Base-by-base conservation (phyloP, 2,329 filamentous ascomycete species). In the Orbilia oligospora region DNA sequence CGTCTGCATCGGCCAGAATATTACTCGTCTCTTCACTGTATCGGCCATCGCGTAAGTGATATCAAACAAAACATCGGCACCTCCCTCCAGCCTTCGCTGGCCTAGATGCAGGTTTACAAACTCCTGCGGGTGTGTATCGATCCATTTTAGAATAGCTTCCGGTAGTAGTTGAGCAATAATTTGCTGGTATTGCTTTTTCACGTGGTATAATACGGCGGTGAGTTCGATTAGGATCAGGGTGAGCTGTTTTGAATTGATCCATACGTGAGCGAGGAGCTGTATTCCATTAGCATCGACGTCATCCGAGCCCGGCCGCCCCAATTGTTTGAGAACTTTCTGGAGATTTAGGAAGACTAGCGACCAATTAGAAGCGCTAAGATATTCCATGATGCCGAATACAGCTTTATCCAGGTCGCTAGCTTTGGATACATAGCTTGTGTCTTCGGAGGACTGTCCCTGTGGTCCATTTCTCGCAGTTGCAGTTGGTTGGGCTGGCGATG, bases 31-130 rank as follows among this genome's bases (percentile, higher is more conserved):
- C 79, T 87, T 87, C 44, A 86, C 86, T 69, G 87, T 88, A 82
- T 91, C 90, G 41, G 87, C 86, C 30, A 90, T 87, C 2, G 88
- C 89, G 80, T 89, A 87, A 4, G 89, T 87, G 89, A 92, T 91
- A 81, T 92, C 90, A 82, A 92, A 91, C 24, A 92, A 85, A 0
- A 89, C 91, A 82, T 92, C 90, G 4, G 89, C 88, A 9, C 88
- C 89, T 58, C 88, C 89, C 80, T 91, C 90, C n/a, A 91, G 86
- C 81, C 89, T 87, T 81, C 87, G 89, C 80, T 89, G 88, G 75
- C 87, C 86, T 16, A 87, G 87, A 83, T 92, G 90, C 73, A 91
- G 84, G 72, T 88, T 86, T 56, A 91, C 87, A 82, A 92, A 92
- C 83, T 92, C 90, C 41, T 87, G 84, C 0, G 90, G 90, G 80